Evolutionary conservation across 495 filamentous ascomycete genomes (phyloP), one percentile per base, ranked within the genome.

Genomic region (Aspergillus ostianus): DNA sequence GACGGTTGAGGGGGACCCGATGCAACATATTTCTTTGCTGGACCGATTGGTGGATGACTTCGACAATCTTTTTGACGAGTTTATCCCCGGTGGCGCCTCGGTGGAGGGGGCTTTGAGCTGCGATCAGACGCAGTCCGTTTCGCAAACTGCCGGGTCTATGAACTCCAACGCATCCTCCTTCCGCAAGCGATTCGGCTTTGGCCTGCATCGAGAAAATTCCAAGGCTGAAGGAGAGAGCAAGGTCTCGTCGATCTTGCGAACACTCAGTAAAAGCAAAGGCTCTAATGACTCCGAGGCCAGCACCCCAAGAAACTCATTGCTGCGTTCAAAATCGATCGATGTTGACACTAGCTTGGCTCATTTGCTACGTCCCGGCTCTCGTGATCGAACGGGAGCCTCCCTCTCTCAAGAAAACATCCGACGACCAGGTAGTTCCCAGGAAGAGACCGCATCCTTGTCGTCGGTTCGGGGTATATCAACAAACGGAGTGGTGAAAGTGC

Each of bases 31-130:
- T 62, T 92, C 92, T 30, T 79, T 98, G 6, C 77, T 98, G 46
- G 94, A 98, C 77, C 87, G 92, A 51, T 75, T 98, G 18, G 92
- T 98, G 0, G 93, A 97, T 57, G 94, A 98, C 65, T 90, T 88
- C 64, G 92, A 97, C 48, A 84, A 82, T 56, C 84, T 98, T 19
- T 97, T 98, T 64, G 89, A 90, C 45, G 87, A 90, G 62, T 84
- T 80, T 23, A 72, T 78, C 41, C 82, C 83, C 29, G 77, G 74
- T 8, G 74, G 75, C 7, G 64, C 70, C 58, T 68, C 77, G 26
- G 54, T 77, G 36, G 72, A 81, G 70, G 75, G 73, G 4, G 74
- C 70, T 10, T 51, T 77, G 53, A 75, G 73, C 19, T 77, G 71
- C 51, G 81, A 82, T n/a, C 75, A 78, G 54, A 80, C 74, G 41